Percentiles rank a stretch among this genome's conserved stretches.
Evolutionary conservation across 305 asterid species (phyloP).

Genomic region (Fraxinus baroniana): DNA sequence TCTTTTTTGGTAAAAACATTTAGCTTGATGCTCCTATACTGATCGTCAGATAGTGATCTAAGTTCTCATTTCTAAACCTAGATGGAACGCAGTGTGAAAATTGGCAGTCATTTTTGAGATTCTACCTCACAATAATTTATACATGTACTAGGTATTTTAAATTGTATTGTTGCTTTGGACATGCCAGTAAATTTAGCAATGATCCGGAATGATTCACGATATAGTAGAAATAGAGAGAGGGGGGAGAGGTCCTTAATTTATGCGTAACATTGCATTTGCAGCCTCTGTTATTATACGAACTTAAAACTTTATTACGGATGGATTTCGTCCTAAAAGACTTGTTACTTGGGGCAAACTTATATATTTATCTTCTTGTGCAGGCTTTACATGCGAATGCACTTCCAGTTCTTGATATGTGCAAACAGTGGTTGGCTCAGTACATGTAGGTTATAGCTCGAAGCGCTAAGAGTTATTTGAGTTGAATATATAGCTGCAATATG

Average conservation of each 20-base stretch:
- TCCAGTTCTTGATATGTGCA: conserved; percentile 98
- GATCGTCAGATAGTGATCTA: neutral
- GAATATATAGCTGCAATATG: conserved; percentile 20
- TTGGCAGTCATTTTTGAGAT: neutral
- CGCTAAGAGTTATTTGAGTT: conserved; percentile 24
- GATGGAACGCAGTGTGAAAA: neutral
- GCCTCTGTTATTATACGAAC: neutral
- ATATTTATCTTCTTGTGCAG: conserved; percentile 41
- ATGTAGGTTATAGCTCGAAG: conserved; percentile 46
- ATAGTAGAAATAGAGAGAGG: neutral
- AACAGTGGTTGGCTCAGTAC: conserved; percentile 95
- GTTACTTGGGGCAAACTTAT: neutral
- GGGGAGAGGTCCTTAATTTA: neutral
- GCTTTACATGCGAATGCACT: conserved; percentile 96
- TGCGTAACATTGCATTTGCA: neutral
- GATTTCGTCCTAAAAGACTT: neutral
- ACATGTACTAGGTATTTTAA: neutral
- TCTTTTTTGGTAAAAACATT: neutral
- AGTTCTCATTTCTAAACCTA: neutral
- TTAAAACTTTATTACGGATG: neutral
- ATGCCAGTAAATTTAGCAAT: neutral
- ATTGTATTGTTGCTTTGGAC: neutral
- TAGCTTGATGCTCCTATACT: neutral
- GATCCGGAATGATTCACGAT: neutral
- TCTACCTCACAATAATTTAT: neutral